Evolutionary conservation across 495 filamentous ascomycete genomes (phyloP).

Genomic region (Penicillium steckii): DNA sequence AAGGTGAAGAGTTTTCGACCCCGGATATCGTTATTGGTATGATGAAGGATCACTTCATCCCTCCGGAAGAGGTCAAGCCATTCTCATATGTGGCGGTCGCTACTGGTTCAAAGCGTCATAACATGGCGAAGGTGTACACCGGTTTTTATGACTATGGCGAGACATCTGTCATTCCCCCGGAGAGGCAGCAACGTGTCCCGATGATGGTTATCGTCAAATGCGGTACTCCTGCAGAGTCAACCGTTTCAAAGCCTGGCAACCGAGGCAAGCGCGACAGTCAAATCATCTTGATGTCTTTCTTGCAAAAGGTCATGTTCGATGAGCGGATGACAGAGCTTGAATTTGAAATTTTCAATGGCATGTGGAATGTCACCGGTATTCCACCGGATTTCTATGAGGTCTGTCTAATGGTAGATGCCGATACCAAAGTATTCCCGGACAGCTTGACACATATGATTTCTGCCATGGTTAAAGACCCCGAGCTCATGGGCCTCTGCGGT

Average conservation of each 20-base stretch:
- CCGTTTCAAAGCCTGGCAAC: constrained; percentile 86
- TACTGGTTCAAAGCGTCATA: constrained; percentile 94
- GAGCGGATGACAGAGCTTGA: constrained; percentile 99
- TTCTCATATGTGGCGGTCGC: constrained; percentile 98
- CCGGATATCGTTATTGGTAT: constrained; percentile 89
- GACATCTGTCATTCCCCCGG: constrained; percentile 70
- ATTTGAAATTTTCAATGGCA: constrained; percentile 98
- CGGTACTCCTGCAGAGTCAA: constrained; percentile 84
- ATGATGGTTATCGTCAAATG: constrained; percentile 98
- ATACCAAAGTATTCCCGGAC: constrained; percentile 98
- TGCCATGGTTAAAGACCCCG: constrained; percentile 98
- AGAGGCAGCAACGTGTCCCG: constrained; percentile 96
- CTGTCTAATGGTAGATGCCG: constrained; percentile 98
- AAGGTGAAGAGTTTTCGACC: constrained; percentile 83
- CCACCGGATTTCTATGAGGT: constrained; percentile 97
- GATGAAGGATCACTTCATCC: constrained; percentile 87
- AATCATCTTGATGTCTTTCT: constrained; percentile 98
- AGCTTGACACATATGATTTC: constrained; percentile 98
- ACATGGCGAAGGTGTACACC: constrained; percentile 98
- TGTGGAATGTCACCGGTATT: constrained; percentile 98
- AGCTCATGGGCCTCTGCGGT: constrained; percentile 98
- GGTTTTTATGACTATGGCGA: constrained; percentile 97
- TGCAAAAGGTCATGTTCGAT: constrained; percentile 99
- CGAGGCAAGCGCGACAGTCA: constrained; percentile 98
- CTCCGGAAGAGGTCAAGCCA: constrained; percentile 74